Conservation (phyloP, 208 protist genomes). For the Kentomonas sorsogonicus region DNA sequence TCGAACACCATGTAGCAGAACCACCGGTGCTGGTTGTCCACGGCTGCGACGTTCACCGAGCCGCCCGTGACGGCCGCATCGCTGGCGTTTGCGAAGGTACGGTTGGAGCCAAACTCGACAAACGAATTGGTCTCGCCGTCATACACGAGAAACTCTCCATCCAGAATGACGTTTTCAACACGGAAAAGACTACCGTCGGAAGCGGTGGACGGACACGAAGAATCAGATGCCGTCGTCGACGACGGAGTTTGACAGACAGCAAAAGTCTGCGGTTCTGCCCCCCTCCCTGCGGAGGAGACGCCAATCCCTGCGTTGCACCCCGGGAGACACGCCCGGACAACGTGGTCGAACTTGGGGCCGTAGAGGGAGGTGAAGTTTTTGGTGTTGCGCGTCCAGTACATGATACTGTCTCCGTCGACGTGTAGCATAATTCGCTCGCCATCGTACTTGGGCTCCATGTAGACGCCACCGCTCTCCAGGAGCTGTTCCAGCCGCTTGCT, state of each 20-base stretch:
- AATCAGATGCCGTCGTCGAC: too few relatives aligned
- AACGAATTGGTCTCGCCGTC: slow-evolving; percentile 22
- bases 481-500: slow-evolving; percentile 28
- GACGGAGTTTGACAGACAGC: too few relatives aligned
- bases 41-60: not conserved
- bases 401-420: slow-evolving; percentile 17
- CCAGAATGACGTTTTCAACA: slow-evolving; percentile 55
- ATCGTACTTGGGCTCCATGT: slow-evolving; percentile 71
- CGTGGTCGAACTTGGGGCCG: slow-evolving; percentile 41
- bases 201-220: not conserved
- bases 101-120: slow-evolving; percentile 44
- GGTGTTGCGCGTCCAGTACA: slow-evolving; percentile 52
- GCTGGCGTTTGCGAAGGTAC: slow-evolving; percentile 24
- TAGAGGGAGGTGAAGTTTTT: slow-evolving; percentile 67
- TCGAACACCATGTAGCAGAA: slow-evolving; percentile 60
- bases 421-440: slow-evolving; percentile 64
- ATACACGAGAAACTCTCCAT: slow-evolving; percentile 66
- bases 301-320: too few relatives aligned
- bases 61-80: slow-evolving; percentile 1
- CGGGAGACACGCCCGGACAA: slow-evolving; percentile 16
- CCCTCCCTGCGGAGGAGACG: too few relatives aligned
- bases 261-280: too few relatives aligned
- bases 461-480: slow-evolving; percentile 15
- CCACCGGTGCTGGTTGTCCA: slow-evolving; percentile 17
- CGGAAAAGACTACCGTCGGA: too few relatives aligned